Evolutionary conservation across 352 stramenopile species (phyloP), one percentile per base, ranked within the genome.

Genomic region (Pythium rishiriense): DNA sequence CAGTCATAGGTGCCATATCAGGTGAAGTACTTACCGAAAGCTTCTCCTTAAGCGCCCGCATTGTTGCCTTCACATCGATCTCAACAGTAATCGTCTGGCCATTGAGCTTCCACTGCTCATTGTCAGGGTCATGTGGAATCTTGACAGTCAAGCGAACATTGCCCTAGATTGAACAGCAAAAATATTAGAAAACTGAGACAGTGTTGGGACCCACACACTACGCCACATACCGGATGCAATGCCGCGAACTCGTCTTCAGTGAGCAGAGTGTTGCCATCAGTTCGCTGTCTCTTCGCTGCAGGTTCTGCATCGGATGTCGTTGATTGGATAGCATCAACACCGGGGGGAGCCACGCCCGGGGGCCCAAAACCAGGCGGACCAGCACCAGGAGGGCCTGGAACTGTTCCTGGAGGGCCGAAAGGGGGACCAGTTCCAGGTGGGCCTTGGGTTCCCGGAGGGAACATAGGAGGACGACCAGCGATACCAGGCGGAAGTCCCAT

Each of bases 11-110:
- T 26, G 22, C 24, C 35, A 58, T 12, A 45, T 54, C 8, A 50
- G 9, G 17, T 37, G 21, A 29, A 29, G 31, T 29, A 42, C 31
- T 41, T 69, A 91, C 84, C 79, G 79, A 81, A 24, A 98, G 64
- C 56, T 94, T 81, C 64, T 96, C 77, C 73, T 99, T 99, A 21
- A 99, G 54, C 19, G 82, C 75, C 43, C 97, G 97, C 31, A 98
- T 87, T 12, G 75, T 97, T 12, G 89, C 81, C 69, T 84, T 91
- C 48, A 98, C 85, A 62, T 97, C 81, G 39, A 98, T 61, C 47
- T 90, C 84, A 2, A 98, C 54, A 5, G 74, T 94, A 41, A 99
- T 63, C 8, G 86, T 92, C 79, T 98, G 96, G 2, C 96, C 96
- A 35, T 93, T 87, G 29, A 99, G 84, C 65, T 97, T 97, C 92